Evolutionary conservation across 306 rosid species (phyloP), one percentile per base, ranked within the genome.

Genomic region (Leucaena leucocephala): DNA sequence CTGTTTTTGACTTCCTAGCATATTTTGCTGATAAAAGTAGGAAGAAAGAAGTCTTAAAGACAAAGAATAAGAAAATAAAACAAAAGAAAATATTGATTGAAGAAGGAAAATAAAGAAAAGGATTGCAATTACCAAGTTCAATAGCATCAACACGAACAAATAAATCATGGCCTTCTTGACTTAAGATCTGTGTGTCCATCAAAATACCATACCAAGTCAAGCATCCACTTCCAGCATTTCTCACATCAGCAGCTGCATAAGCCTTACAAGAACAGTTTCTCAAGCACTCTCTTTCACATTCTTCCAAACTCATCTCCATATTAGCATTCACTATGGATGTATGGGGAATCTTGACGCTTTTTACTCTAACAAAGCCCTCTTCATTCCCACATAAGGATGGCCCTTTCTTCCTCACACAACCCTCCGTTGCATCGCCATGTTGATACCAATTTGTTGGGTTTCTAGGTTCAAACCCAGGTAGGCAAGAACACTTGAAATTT

Each of bases 391-490:
- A 17, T 6, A 52, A 52, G 58, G 58, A 6, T 17, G 58, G 22
- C 6, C 58, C 22, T 52, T 52, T 52, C 22, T 52, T 52, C 22
- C 10, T 52, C 58, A 52, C 58, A 52, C 58, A 52, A 16, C 58
- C 58, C 36, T 77, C 82, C 4, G 89, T 66, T 7, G 81, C 75
- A 19, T 87, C 90, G 73, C 86, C 83, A 6, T 80, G 52, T 39
- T 77, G 16, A 49, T 84, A 75, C 96, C 96, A 87, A 39, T 86
- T 82, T 1, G 19, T 71, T 13, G 80, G 68, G 2, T 65, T 69
- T 43, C 50, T 82, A 12, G 96, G 97, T 61, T 89, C 86, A 62
- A 85, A 89, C 4, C 97, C 97, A 0, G 92, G 95, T 0, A 86
- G 58, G 64, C 98, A 93, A 5, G 81, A 22, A 69, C 98, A 93